These are phyloP conservation scores for Candolleomyces eurysporus DNA, from an alignment of 768 basidiomycete species.

Conservation along the genomic window DNA sequence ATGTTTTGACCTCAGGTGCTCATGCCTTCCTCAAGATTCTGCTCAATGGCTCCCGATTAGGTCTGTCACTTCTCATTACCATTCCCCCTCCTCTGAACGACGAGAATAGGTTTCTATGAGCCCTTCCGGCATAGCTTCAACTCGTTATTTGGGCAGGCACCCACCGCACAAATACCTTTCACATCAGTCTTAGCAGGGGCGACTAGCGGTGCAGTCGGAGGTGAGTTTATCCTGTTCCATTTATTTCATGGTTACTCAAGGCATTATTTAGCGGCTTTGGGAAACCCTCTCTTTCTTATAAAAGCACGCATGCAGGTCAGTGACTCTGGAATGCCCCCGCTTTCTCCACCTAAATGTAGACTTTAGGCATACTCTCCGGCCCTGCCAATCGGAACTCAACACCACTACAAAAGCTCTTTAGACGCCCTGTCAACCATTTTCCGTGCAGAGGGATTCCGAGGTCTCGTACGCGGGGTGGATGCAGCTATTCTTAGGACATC, in stretches of 20 bases:
- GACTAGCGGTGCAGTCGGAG: constrained; percentile 86
- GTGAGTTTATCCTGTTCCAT: constrained; percentile 34
- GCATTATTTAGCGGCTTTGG: constrained; percentile 55
- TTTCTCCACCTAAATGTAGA: background rate
- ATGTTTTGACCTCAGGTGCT: background rate
- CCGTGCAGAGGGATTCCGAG: constrained; percentile 70
- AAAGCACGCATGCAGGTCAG: constrained; percentile 95
- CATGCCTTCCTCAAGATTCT: constrained; percentile 58
- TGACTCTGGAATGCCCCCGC: background rate
- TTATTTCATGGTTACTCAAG: constrained; percentile 3
- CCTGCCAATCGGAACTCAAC: constrained; percentile 92
- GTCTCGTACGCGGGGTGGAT: constrained; percentile 87
- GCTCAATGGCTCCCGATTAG: constrained; percentile 87
- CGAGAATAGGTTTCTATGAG: constrained; percentile 83
- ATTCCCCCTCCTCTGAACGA: background rate
- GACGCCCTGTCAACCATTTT: constrained; percentile 82
- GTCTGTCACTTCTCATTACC: constrained; percentile 33
- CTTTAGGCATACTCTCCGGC: constrained; percentile 88
- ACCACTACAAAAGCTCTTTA: constrained; percentile 82
- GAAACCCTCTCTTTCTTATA: constrained; percentile 91
- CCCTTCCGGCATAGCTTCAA: constrained; percentile 80
- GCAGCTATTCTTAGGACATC: constrained; percentile 92
- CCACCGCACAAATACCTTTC: constrained; percentile 63
- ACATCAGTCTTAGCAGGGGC: constrained; percentile 89
- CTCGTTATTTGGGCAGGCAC: constrained; percentile 56